Evolutionary conservation across 495 filamentous ascomycete genomes (phyloP), one percentile per base, ranked within the genome.

Genomic region (Polyplosphaeria fusca): DNA sequence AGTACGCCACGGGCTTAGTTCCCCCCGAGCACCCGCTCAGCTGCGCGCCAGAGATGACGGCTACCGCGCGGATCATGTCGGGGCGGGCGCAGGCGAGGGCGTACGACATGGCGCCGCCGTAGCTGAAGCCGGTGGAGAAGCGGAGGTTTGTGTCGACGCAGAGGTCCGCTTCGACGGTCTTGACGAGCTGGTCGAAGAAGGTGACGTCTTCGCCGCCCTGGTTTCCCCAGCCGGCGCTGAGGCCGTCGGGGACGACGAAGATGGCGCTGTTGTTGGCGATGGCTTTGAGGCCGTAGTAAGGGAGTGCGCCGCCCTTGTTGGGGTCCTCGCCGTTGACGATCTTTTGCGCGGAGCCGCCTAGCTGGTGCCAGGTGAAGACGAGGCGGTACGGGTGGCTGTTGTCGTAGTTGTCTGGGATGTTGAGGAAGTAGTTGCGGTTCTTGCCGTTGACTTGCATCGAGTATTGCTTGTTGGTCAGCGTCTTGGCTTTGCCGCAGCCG

Each of bases 391-490:
- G 46, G 3, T 49, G 5, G 27, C 18, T 49, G 4, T 35, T 4
- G 27, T 49, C 27, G 46, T 49, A 49, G 46, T 49, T 49, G 27
- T 49, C 27, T 14, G 46, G 46, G 46, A 32, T 49, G 23, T 49
- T 49, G 24, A 49, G 46, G 46, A 49, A 49, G 27, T 49, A 49
- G 27, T 30, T 49, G 25, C 46, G 27, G 46, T 16, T 49, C 27
- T 49, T 49, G 5, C 46, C 46, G 19, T 49, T 49, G 25, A 49
- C 46, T 44, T 53, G 50, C 50, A 53, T 41, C 30, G 50, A 53
- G 39, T 53, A 53, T 32, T 53, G 50, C 50, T 53, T 53, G 39
- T 44, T 53, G 20, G 38, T 53, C 23, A 53, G 39, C 4, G 50
- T 53, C 24, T 53, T 53, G 19, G 50, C 38, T 26, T 53, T 53